phyloP scores from a whole-genome alignment of 768 basidiomycete species.

The Lactarius evosmus region DNA sequence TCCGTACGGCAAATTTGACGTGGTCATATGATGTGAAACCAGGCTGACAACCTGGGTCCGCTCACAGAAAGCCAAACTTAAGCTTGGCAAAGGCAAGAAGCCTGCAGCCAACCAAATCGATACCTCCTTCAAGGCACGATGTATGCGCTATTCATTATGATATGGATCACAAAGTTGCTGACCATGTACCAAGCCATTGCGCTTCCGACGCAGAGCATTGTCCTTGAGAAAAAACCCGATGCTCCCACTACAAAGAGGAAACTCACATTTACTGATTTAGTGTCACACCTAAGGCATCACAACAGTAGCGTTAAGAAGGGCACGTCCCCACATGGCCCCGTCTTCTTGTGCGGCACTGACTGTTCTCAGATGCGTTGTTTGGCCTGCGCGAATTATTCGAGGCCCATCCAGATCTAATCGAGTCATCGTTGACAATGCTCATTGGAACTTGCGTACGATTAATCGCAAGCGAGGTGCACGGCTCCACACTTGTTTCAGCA shows the following conservation, averaged over 20 bases:
- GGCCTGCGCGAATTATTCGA: constrained; percentile 73
- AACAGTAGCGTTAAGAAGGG: constrained; percentile 72
- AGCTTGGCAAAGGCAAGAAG: constrained; percentile 93
- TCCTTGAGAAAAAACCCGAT: constrained; percentile 48
- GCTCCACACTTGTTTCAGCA: not conserved
- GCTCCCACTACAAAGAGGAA: constrained; percentile 74
- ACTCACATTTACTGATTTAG: constrained; percentile 71
- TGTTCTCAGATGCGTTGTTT: constrained; percentile 58
- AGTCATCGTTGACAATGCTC: constrained; percentile 50
- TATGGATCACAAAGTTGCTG: not conserved
- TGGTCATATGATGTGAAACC: not conserved
- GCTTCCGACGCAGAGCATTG: constrained; percentile 80
- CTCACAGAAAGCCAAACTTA: constrained; percentile 87
- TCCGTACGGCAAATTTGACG: constrained; percentile 44
- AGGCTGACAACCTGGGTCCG: not conserved
- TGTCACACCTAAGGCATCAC: constrained; percentile 80
- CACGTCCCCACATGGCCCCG: constrained; percentile 31
- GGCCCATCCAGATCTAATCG: constrained; percentile 53
- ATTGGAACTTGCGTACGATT: constrained; percentile 63
- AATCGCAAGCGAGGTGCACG: constrained; percentile 75
- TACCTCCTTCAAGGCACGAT: constrained; percentile 93
- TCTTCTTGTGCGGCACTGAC: not conserved
- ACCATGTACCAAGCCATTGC: constrained; percentile 63
- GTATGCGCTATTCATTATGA: constrained; percentile 40
- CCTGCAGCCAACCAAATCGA: constrained; percentile 81